Conservation (phyloP, 1,139 yeast species). For the Saccharomycopsis hybrid region DNA sequence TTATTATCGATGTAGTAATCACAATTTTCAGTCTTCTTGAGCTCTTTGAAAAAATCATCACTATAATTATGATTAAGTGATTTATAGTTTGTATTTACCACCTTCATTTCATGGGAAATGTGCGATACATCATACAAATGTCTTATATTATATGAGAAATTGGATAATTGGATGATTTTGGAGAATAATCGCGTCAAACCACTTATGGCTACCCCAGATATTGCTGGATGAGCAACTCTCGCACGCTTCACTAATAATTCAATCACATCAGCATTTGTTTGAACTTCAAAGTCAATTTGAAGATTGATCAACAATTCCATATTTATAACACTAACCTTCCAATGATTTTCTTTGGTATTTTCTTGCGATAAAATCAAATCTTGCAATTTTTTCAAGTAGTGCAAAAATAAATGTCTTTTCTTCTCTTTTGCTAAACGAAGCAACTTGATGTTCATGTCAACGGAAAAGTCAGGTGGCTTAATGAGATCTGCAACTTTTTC, state of each 20-base stretch:
- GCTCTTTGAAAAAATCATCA: constrained; percentile 44
- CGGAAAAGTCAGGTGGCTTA: constrained; percentile 57
- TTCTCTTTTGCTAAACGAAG: constrained; percentile 59
- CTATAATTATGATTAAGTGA: constrained; percentile 31
- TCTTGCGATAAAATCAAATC: constrained; percentile 37
- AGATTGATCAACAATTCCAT: constrained; percentile 48
- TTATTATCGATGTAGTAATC: constrained; percentile 52
- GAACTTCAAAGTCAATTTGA: constrained; percentile 47
- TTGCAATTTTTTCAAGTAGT: constrained; percentile 39
- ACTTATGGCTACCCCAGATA: constrained; percentile 57
- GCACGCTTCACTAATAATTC: constrained; percentile 47
- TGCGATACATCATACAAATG: constrained; percentile 40
- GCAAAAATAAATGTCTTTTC: constrained; percentile 30
- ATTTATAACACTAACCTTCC: constrained; percentile 62
- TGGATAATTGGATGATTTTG: constrained; percentile 46
- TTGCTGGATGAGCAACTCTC: constrained; percentile 64
- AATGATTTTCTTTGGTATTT: constrained; percentile 40
- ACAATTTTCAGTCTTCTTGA: constrained; percentile 43
- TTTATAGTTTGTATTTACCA: constrained; percentile 37
- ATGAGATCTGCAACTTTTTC: constrained; percentile 51
- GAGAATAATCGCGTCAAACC: constrained; percentile 54
- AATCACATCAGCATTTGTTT: constrained; percentile 39
- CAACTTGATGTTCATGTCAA: constrained; percentile 50
- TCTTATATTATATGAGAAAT: constrained; percentile 45
- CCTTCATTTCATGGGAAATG: constrained; percentile 34